phyloP scores from a whole-genome alignment of 2,329 filamentous ascomycete genomes.

The Ceratocystis papillata region DNA sequence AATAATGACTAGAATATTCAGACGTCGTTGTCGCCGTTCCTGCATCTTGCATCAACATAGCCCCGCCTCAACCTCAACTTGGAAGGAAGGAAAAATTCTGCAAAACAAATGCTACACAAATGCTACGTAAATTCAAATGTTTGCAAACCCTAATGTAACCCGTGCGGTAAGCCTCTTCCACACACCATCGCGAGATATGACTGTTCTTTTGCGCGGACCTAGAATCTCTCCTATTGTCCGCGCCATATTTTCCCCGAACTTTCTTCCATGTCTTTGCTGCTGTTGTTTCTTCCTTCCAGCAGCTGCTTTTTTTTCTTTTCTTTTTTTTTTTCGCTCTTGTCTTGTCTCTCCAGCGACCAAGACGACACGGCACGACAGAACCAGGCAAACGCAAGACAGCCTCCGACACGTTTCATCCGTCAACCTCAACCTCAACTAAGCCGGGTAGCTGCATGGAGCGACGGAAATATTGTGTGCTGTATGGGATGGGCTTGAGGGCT shows the following conservation, averaged over 20 bases:
- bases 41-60: background rate
- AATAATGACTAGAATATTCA: background rate
- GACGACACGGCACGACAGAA: background rate
- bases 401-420: conserved; percentile 9
- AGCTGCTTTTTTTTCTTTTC: background rate
- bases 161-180: background rate
- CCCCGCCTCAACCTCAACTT: background rate
- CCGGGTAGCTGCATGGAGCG: background rate
- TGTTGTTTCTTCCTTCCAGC: background rate
- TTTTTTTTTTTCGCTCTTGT: background rate
- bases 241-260: background rate
- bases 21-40: background rate
- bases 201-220: background rate
- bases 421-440: background rate
- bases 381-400: background rate
- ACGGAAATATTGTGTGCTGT: background rate
- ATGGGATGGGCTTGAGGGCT: background rate
- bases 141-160: background rate
- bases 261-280: background rate
- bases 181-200: background rate
- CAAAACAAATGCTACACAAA: background rate
- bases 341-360: conserved; percentile 4
- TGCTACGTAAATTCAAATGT: background rate
- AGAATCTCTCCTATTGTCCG: conserved; percentile 8
- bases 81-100: background rate